A percentile compares a stretch with the other conserved stretches of the same genome.
Evolutionary conservation across 1,284 basidiomycete species (phyloP).

Genomic region (Leucoagaricus sp.): DNA sequence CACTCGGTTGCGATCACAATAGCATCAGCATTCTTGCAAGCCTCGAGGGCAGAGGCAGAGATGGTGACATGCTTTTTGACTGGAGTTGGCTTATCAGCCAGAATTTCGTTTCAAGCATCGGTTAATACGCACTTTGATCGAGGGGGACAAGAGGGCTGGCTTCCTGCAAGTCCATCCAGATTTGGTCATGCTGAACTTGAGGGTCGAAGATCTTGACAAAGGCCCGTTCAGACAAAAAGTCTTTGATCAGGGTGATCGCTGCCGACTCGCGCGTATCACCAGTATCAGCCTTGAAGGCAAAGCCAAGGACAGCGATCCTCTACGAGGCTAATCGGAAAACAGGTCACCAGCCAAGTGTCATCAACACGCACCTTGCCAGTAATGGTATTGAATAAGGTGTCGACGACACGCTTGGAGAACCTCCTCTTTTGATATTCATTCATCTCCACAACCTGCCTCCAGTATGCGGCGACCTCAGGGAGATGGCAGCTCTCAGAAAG

Average conservation of each 20-base stretch:
- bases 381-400: constrained; percentile 97
- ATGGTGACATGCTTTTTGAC: constrained; percentile 91
- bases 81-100: constrained; percentile 27
- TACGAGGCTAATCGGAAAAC: constrained; percentile 35
- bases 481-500: constrained; percentile 92
- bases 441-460: constrained; percentile 93
- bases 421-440: constrained; percentile 95
- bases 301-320: constrained; percentile 95
- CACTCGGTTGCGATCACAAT: constrained; percentile 94
- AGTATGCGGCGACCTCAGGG: constrained; percentile 98
- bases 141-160: constrained; percentile 60
- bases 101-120: background rate
- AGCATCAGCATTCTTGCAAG: constrained; percentile 88
- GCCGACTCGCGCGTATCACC: constrained; percentile 97
- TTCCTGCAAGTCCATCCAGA: constrained; percentile 75
- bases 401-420: constrained; percentile 89
- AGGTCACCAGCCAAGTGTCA: background rate
- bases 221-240: constrained; percentile 92
- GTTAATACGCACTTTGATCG: constrained; percentile 52
- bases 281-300: constrained; percentile 96
- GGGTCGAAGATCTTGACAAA: constrained; percentile 92
- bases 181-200: constrained; percentile 73
- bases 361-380: constrained; percentile 75
- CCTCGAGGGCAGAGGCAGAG: constrained; percentile 76
- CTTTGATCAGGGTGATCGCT: constrained; percentile 92